Conservation (phyloP, 2,329 filamentous ascomycete species). For the Lasiodiplodia theobromae region DNA sequence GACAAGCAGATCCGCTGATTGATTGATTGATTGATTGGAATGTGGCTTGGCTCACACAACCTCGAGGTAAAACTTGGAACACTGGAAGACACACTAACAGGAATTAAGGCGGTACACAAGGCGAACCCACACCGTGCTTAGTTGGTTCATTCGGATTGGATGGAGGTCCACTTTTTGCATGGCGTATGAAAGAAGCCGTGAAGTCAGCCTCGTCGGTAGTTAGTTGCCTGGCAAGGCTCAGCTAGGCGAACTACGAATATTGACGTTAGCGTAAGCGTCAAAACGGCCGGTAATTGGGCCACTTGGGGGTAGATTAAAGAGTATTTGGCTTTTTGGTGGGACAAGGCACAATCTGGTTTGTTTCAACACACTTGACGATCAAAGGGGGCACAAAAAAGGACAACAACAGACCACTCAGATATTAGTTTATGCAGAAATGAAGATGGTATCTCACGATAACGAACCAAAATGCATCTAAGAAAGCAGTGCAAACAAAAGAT, state of each 20-base stretch:
- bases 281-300: neutral
- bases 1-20: neutral
- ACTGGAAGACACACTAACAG: too few relatives aligned
- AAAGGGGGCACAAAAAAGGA: neutral
- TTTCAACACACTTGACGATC: neutral
- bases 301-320: neutral
- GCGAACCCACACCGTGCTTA: neutral
- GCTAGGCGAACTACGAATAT: neutral
- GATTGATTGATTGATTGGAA: neutral
- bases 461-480: neutral
- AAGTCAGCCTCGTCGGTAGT: neutral
- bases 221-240: neutral
- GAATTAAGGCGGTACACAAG: neutral
- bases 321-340: neutral
- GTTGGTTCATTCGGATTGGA: neutral
- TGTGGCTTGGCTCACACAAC: neutral
- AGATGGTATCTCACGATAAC: neutral
- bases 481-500: constrained; percentile 81
- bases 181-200: neutral
- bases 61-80: too few relatives aligned
- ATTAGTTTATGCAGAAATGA: neutral
- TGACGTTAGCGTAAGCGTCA: neutral
- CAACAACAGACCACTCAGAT: neutral
- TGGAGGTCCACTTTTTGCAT: neutral
- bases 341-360: neutral